phyloP scores from a whole-genome alignment of 129 eudicot genomes.

The Escallonia herrerae region DNA sequence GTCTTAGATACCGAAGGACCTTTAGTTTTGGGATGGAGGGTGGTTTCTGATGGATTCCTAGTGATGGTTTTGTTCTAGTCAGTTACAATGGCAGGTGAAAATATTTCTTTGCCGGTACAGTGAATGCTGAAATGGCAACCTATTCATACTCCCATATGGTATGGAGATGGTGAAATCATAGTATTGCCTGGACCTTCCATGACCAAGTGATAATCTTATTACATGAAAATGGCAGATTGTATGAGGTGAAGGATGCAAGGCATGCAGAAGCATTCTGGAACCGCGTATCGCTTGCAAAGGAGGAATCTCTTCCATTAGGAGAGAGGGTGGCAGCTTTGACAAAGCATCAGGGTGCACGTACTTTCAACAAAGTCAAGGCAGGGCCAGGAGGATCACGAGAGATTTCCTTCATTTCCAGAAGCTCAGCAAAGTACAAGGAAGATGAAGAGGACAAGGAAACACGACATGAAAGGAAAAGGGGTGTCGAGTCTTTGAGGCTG shows the following conservation, averaged over 20 bases:
- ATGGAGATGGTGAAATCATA: too few species aligned
- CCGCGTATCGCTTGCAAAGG: constrained; percentile 59
- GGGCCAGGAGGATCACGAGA: constrained; percentile 94
- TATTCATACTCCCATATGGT: too few species aligned
- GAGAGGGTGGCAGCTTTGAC: constrained; percentile 57
- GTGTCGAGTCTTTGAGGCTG: constrained; percentile 62
- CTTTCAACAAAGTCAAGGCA: constrained; percentile 42
- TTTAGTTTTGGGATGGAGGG: too few species aligned
- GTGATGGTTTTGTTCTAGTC: not conserved
- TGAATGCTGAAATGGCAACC: too few species aligned
- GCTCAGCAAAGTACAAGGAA: constrained; percentile 49
- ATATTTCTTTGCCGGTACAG: too few species aligned
- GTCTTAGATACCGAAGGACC: too few species aligned
- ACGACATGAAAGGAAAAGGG: constrained; percentile 55
- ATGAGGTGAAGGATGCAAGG: constrained; percentile 89
- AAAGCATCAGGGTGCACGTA: constrained; percentile 23
- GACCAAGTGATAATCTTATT: too few species aligned
- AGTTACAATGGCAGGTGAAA: not conserved
- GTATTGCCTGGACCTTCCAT: too few species aligned
- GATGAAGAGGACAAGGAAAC: constrained; percentile 50
- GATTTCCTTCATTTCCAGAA: constrained; percentile 67
- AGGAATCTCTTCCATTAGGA: constrained; percentile 75
- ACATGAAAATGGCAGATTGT: constrained; percentile 43
- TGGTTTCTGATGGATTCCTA: too few species aligned
- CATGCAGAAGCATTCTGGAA: constrained; percentile 90